Evolutionary conservation across 345 rosid species (phyloP), one percentile per base, ranked within the genome.

Genomic region (Camelina neglecta): DNA sequence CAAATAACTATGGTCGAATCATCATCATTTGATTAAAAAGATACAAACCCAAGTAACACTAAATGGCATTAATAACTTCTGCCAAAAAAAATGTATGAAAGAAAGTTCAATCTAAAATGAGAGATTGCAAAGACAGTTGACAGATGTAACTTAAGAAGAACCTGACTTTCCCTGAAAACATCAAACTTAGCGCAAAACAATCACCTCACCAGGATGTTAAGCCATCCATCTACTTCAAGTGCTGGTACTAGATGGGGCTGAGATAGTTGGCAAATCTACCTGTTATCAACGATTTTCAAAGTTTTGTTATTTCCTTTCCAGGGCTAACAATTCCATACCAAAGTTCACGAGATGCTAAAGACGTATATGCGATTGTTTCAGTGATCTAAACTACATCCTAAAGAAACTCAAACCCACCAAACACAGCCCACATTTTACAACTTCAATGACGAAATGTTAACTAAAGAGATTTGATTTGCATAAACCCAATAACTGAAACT

Each of bases 231-330:
- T 33, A 65, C 58, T 23, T 54, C 47, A 65, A 8, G 36, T 61
- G 50, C 54, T 42, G 74, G 38, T 54, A 21, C 67, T 85, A 91
- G 91, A 91, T 91, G 74, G 97, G 97, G 78, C 97, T 91, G 71
- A 91, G 58, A 83, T 91, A 91, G 65, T 86, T 87, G 23, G 84
- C 89, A 85, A 91, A 89, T 77, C 93, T 75, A 82, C 89, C 95
- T 91, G 90, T 58, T 75, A 41, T 62, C 10, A 24, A 63, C 53
- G 26, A 69, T 29, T 29, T 4, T 21, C 3, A 20, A 67, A n/a
- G 18, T 3, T 56, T 3, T 56, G 20, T 71, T 71, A 71, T 26
- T 26, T 33, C 18, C 15, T 50, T 50, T 35, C 4, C 44, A 3
- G 8, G 8, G 16, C 10, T 35, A 38, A 16, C 35, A 42, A 41